Base-by-base conservation (phyloP, 306 rosid species). In the Prunus armeniaca region DNA sequence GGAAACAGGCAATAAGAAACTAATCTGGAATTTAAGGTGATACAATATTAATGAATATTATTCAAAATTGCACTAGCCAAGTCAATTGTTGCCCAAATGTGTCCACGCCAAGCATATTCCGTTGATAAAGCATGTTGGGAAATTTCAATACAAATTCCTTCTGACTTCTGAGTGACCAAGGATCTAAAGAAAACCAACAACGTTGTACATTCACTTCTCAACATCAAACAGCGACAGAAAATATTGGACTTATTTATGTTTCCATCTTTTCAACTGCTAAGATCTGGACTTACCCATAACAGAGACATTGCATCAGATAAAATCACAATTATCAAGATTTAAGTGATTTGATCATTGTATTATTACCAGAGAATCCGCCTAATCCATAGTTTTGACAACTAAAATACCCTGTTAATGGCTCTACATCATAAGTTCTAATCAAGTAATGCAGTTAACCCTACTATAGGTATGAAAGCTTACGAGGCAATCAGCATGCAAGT, bases 401-500 rank as follows among this genome's bases (percentile, higher is more conserved):
- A 2, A 69, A 30, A 65, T 17, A 24, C 51, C 24, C 6, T 54
- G 18, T 63, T 65, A 43, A 60, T 71, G 61, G 56, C 47, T 78
- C 24, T 45, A 32, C 27, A 78, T 75, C 56, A 25, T 25, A 20
- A 27, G 41, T 64, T 14, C 47, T n/a, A 41, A 55, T 72, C 41
- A 58, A 52, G 18, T 12, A 65, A 60, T 61, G 71, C 69, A 70
- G 71, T 51, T 76, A 69, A 78, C 70, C 49, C 67, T 79, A 73
- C 30, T 20, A 45, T 51, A 47, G 73, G 74, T 83, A 49, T 27
- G 82, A 73, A 61, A 68, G 82, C 96, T 93, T 89, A 96, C 98
- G 99, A 96, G 70, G 97, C 89, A 75, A 96, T 88, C 62, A 93
- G 81, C 98, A 96, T 88, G 89, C 99, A 96, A 62, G 97, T 89